Conservation (phyloP, 805 yeast genomes). For the Spathaspora sp. region DNA sequence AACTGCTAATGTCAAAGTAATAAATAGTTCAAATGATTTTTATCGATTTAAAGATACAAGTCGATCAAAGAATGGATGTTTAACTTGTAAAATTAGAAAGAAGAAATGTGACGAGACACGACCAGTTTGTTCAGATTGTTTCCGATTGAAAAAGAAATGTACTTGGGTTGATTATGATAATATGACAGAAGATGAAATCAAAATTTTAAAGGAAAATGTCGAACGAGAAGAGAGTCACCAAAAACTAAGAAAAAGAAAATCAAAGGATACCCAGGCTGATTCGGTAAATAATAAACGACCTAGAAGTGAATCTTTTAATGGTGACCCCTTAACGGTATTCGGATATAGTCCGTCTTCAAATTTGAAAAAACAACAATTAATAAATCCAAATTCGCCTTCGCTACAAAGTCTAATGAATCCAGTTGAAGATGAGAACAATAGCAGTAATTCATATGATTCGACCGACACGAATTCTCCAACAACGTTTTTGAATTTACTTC, state of each 20-base stretch:
- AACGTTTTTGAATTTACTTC: constrained; percentile 21
- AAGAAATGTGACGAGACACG: constrained; percentile 51
- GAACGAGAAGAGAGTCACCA: constrained; percentile 34
- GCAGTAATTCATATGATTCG: background rate
- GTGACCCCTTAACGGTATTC: constrained; percentile 5
- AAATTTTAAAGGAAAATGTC: constrained; percentile 31
- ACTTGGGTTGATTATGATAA: constrained; percentile 39
- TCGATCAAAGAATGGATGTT: constrained; percentile 58
- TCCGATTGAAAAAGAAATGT: constrained; percentile 43
- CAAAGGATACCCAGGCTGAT: constrained; percentile 6
- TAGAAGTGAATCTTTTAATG: background rate
- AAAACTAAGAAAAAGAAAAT: constrained; percentile 40
- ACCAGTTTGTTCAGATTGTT: constrained; percentile 51
- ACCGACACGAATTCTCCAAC: constrained; percentile 14
- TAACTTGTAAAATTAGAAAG: constrained; percentile 65
- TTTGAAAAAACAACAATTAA: background rate
- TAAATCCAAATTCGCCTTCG: constrained; percentile 6
- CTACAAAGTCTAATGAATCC: constrained; percentile 10
- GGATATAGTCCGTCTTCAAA: constrained; percentile 7
- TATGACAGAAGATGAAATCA: constrained; percentile 41
- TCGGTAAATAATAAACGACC: background rate
- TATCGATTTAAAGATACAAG: constrained; percentile 16
- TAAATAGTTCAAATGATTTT: constrained; percentile 13
- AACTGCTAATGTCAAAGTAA: constrained; percentile 9
- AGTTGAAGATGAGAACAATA: background rate